These are phyloP conservation scores for Cytospora schulzeri DNA, from an alignment of 2,329 filamentous ascomycete species.

Conservation along the genomic window DNA sequence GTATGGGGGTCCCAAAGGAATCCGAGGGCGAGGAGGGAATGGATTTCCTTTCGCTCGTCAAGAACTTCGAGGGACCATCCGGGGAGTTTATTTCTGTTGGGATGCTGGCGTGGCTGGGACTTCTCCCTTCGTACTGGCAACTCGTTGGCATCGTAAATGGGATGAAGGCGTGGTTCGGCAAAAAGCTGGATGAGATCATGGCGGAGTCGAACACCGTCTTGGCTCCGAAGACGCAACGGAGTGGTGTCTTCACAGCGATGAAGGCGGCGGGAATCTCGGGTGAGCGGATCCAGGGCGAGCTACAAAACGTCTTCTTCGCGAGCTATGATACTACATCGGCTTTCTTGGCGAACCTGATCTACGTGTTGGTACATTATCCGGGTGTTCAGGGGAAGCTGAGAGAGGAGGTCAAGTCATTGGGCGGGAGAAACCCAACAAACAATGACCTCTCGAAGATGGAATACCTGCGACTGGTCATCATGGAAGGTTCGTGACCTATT, in stretches of 20 bases:
- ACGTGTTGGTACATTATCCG: conserved; percentile 13
- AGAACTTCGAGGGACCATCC: conserved; percentile 22
- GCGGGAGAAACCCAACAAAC: conserved; percentile 4
- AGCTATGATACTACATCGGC: conserved; percentile 27
- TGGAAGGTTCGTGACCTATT: conserved; percentile 15
- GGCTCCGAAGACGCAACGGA: background rate
- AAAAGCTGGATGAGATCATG: conserved; percentile 20
- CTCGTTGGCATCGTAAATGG: conserved; percentile 19
- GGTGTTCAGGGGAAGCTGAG: conserved; percentile 13
- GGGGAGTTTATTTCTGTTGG: conserved; percentile 23
- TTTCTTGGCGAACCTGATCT: conserved; percentile 22
- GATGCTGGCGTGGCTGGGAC: conserved; percentile 13
- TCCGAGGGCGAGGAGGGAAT: conserved; percentile 3
- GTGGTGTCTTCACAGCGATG: conserved; percentile 24
- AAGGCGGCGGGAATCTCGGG: conserved; percentile 13
- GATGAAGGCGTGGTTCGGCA: conserved; percentile 26
- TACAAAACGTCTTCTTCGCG: conserved; percentile 28
- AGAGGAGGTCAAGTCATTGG: conserved; percentile 16
- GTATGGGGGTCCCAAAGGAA: background rate
- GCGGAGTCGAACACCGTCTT: background rate
- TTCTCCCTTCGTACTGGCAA: conserved; percentile 7
- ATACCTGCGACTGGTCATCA: conserved; percentile 19
- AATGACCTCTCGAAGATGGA: conserved; percentile 14
- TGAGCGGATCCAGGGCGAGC: conserved; percentile 21
- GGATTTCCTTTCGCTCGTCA: conserved; percentile 21